Evolutionary conservation across 192 early-diverging fungal genomes (phyloP).

Genomic region (Glomus cerebriforme): DNA sequence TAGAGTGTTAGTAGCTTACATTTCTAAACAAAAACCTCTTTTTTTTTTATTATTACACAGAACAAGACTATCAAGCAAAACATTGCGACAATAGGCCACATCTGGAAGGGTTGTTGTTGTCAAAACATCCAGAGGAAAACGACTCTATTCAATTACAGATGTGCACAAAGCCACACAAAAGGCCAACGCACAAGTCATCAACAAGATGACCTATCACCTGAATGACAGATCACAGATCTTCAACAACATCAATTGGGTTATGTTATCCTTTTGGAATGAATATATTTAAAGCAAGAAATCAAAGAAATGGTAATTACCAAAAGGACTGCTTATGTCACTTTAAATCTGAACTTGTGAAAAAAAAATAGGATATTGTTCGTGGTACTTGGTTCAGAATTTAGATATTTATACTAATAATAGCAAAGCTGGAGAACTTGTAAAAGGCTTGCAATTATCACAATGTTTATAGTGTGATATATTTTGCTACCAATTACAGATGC

Average conservation of each 20-base stretch:
- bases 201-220: too few species aligned
- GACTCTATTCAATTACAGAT: constrained; percentile 13
- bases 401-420: constrained; percentile 12
- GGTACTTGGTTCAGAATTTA: constrained; percentile 9
- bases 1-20: too few species aligned
- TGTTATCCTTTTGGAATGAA: too few species aligned
- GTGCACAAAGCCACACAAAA: not conserved
- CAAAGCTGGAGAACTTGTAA: constrained; percentile 8
- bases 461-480: constrained; percentile 19
- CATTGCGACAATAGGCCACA: too few species aligned
- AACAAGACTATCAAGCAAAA: too few species aligned
- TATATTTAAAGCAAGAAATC: not conserved
- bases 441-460: constrained; percentile 24
- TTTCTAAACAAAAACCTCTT: too few species aligned
- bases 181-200: too few species aligned
- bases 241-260: too few species aligned
- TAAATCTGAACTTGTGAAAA: constrained; percentile 12
- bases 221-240: too few species aligned
- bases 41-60: too few species aligned
- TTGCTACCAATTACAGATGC: not conserved
- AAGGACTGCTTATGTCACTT: constrained; percentile 15
- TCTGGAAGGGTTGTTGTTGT: not conserved
- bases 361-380: constrained; percentile 11
- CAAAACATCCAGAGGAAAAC: not conserved
- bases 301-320: constrained; percentile 21